Evolutionary conservation across 306 rosid genomes (phyloP), one percentile per base, ranked within the genome.

Genomic region (Amphicarpaea edgeworthii): DNA sequence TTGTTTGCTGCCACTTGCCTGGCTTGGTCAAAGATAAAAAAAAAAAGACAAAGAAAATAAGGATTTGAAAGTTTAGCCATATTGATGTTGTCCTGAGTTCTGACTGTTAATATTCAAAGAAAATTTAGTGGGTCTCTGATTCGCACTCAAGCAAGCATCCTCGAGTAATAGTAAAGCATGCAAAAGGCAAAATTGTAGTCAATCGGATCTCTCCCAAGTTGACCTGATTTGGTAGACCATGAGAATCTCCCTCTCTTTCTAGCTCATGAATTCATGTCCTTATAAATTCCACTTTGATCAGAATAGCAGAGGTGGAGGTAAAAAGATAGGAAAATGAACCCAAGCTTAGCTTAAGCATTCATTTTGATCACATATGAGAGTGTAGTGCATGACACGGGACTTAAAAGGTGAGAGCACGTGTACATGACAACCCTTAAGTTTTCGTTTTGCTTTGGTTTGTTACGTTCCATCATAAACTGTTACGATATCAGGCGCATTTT

Each of bases 1-100:
- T 62, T 75, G 77, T 70, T 70, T 55, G 68, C 82, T 78, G 67
- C 81, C 73, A 41, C 24, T n/a, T 55, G 64, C 42, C 28, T 38
- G 17, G 37, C 12, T 68, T 53, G 66, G 58, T 53, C 51, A 14
- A 59, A 34, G 64, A 30, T 69, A 54, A 38, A 32, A 0, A 28
- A 28, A 68, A 78, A 64, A 41, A 59, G 58, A 42, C 49, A 20
- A 2, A 67, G 42, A 30, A 43, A 68, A 37, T 34, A 76, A 70
- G 67, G 32, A 32, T 73, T 12, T 72, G 45, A 32, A 59, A 68
- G 47, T 14, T 66, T 57, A 16, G 47, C 24, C 58, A 66, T 55
- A 65, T 65, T 26, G 51, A 57, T 70, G 46, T 37, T 70, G 46
- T 37, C 64, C 63, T 23, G 37, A 37, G 77, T 70, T 28, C 76